A percentile compares a stretch with the other conserved stretches of the same genome.
These are phyloP conservation scores for Lachnellula suecica DNA, from an alignment of 2,329 filamentous ascomycete genomes.

Conservation along the genomic window DNA sequence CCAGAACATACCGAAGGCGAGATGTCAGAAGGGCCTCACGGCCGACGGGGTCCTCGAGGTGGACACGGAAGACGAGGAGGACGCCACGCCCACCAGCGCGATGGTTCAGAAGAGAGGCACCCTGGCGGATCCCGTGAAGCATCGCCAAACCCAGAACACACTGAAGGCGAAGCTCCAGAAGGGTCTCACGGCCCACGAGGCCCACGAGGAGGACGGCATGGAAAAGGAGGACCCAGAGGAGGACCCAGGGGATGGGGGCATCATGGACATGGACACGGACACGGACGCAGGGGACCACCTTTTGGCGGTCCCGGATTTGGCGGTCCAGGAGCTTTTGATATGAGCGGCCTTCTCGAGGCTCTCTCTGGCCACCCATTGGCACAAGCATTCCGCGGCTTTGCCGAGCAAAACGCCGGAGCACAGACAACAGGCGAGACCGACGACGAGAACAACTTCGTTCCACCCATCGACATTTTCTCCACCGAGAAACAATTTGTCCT, in stretches of 20 bases:
- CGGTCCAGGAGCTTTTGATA: slow-evolving; percentile 26
- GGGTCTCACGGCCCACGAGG: slow-evolving; percentile 4
- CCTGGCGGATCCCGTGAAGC: slow-evolving; percentile 8
- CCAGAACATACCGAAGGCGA: slow-evolving; percentile 8
- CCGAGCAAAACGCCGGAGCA: slow-evolving; percentile 20
- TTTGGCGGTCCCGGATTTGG: slow-evolving; percentile 18
- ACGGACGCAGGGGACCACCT: slow-evolving; percentile 20
- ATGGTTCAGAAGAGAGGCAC: slow-evolving; percentile 9
- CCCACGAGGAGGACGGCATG: slow-evolving; percentile 3
- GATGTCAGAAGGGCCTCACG: slow-evolving; percentile 9
- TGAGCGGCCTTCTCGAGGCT: slow-evolving; percentile 26
- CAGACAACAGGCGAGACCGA: slow-evolving; percentile 25
- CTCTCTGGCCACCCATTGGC: slow-evolving; percentile 29
- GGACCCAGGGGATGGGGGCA: slow-evolving; percentile 15
- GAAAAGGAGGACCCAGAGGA: slow-evolving; percentile 11
- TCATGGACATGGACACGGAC: slow-evolving; percentile 11
- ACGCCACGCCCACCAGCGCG: slow-evolving; percentile 17
- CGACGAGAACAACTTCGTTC: slow-evolving; percentile 49
- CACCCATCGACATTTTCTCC: slow-evolving; percentile 75
- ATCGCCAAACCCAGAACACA: slow-evolving; percentile 3
- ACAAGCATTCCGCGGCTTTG: slow-evolving; percentile 27
- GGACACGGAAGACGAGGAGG: slow-evolving; percentile 10
- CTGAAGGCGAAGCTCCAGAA: slow-evolving; percentile 13
- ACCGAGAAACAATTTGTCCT: slow-evolving; percentile 64
- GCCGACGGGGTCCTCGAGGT: slow-evolving; percentile 2